Evolutionary conservation across 352 stramenopile genomes (phyloP).

Genomic region (Phytopythium boreale): DNA sequence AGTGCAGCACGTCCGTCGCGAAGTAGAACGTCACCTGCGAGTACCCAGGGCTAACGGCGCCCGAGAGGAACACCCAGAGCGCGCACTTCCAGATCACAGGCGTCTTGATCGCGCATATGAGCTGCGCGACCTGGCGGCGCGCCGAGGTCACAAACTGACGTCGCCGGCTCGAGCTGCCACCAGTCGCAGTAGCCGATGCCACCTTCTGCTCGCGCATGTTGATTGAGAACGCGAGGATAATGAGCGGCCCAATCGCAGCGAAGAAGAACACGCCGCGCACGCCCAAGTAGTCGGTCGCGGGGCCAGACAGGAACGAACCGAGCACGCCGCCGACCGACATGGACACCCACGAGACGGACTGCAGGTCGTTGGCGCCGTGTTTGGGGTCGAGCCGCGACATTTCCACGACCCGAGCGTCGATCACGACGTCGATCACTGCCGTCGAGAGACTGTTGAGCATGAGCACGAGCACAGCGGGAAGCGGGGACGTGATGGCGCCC

Average conservation of each 20-base stretch:
- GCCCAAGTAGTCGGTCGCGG: slow-evolving; percentile 88
- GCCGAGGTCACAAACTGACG: slow-evolving; percentile 51
- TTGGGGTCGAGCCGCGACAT: slow-evolving; percentile 87
- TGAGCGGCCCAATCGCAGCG: slow-evolving; percentile 85
- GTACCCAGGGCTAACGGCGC: slow-evolving; percentile 91
- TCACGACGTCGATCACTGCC: slow-evolving; percentile 95
- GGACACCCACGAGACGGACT: slow-evolving; percentile 94
- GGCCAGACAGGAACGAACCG: slow-evolving; percentile 91
- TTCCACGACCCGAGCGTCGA: slow-evolving; percentile 95
- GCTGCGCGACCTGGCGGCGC: slow-evolving; percentile 44
- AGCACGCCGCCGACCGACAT: slow-evolving; percentile 92
- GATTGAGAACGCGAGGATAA: slow-evolving; percentile 88
- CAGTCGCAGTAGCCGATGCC: slow-evolving; percentile 3
- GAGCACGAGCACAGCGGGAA: slow-evolving; percentile 53
- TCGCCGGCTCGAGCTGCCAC: slow-evolving; percentile 17
- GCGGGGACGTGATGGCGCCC: slow-evolving; percentile 46
- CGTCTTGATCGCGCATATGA: slow-evolving; percentile 82
- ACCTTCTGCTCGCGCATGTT: slow-evolving; percentile 85
- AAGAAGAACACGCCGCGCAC: slow-evolving; percentile 92
- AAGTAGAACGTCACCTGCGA: slow-evolving; percentile 97
- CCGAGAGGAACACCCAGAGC: slow-evolving; percentile 95
- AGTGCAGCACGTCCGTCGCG: slow-evolving; percentile 92
- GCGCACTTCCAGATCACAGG: slow-evolving; percentile 94
- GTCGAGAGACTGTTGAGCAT: slow-evolving; percentile 87
- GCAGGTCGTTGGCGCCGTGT: slow-evolving; percentile 90